Evolutionary conservation across 1,139 yeast genomes (phyloP), one percentile per base, ranked within the genome.

Genomic region (Taphrina populina): DNA sequence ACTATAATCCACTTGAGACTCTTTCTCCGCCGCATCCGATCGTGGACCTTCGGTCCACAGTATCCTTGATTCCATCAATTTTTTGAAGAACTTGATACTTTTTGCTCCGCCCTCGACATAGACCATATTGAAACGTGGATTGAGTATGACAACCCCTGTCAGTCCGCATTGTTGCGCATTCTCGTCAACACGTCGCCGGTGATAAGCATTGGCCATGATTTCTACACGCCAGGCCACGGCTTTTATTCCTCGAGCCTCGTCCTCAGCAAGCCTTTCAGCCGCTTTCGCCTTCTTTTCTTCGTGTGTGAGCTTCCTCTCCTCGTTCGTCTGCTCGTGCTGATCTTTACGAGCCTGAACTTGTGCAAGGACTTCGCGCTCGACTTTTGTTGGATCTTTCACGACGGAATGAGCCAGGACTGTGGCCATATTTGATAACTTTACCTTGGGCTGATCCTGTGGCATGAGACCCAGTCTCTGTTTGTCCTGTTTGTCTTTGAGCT

Each of bases 401-500:
- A 94, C 87, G 60, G 86, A 95, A 65, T 87, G 83, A 2, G 96
- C 86, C 47, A 84, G 73, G 0, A 88, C 95, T 62, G 79, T 83
- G 88, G 87, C 85, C 67, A 90, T 75, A 66, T 90, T 92, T 43
- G 83, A 79, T 53, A 88, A 72, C 64, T 83, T 87, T 27, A 90
- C 87, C 68, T 90, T 92, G 1, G 96, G 95, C 4, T 84, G 84
- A 0, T 96, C 96, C 1, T 95, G 85, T 0, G 95, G 84, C 51
- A 83, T 88, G 21, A 90, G 71, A 0, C 98, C 98, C 4, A 87
- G 71, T 60, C 82, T 77, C 26, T 90, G 83, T 47, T 86, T 73
- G 63, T 88, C 94, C 65, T 87, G 95, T 60, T 78, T 76, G 49
- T 83, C 92, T 64, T 83, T 82, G 59, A 81, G 79, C 57, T 71